Evolutionary conservation across 148 eudicot species (phyloP), one percentile per base, ranked within the genome.

Genomic region (Chenopodium quinoa): DNA sequence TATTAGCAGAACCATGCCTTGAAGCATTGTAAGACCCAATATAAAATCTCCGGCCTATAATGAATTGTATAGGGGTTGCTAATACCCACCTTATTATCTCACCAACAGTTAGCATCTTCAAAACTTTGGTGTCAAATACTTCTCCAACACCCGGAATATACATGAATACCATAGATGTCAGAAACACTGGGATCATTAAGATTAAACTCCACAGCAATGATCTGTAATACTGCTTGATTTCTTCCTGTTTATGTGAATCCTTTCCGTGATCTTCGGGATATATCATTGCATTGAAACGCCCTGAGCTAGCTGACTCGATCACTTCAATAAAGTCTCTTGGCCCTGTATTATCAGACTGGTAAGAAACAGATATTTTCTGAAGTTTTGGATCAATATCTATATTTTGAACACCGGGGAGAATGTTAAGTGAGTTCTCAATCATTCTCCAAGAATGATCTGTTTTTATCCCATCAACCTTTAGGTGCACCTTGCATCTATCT

Each of bases 111-210:
- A 94, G 84, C 95, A 91, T 94, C 73, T 90, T 94, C 70, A 91
- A 86, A 25, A 90, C 81, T 83, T 94, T 97, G 50, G 82, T 82
- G 20, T 94, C 94, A 66, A 97, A 81, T 29, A 77, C 89, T 62
- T 85, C 86, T 66, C 89, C 89, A 70, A 92, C 77, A 60, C 89
- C 89, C n/a, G 99, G 99, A 77, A 94, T 87, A 80, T 91, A 92
- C 97, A 92, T 92, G 77, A 97, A 94, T 8, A 97, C 95, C 99
- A 94, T 97, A 64, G 99, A 97, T 20, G 89, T 87, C 81, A 97
- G 82, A 82, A 97, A 93, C 7, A 97, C 93, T 8, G 99, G 99
- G 73, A 94, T 73, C 34, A 98, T 94, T 73, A 97, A 94, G 70
- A 97, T 83, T 72, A 90, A 85, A 85, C 99, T 97, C 99, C 99